Conservation (phyloP, 1,139 yeast genomes). For the Magnusiomyces tetraspermus region DNA sequence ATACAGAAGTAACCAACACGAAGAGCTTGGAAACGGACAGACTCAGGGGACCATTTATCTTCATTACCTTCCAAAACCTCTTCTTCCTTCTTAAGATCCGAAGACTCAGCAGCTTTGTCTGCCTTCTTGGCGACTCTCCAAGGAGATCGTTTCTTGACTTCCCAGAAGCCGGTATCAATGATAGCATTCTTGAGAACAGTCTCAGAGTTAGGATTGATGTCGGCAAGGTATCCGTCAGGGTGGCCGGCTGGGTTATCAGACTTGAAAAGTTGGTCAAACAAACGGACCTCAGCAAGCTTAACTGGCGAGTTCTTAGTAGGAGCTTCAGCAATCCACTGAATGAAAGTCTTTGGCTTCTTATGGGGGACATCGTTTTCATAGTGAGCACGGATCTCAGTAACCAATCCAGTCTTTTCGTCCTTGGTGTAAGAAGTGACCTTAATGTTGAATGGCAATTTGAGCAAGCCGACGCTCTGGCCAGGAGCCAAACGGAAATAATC, state of each 20-base stretch:
- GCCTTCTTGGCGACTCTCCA: too few relatives aligned
- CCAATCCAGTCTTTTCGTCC: slow-evolving; percentile 49
- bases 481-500: slow-evolving; percentile 86
- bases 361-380: slow-evolving; percentile 58
- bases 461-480: slow-evolving; percentile 89
- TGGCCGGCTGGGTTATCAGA: slow-evolving; percentile 85
- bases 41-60: slow-evolving; percentile 54
- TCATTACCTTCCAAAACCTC: slow-evolving; percentile 45
- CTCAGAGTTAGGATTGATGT: slow-evolving; percentile 74
- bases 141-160: slow-evolving; percentile 63
- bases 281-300: slow-evolving; percentile 63
- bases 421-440: slow-evolving; percentile 61
- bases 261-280: slow-evolving; percentile 79
- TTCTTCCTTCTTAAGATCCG: slow-evolving; percentile 14
- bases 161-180: slow-evolving; percentile 69
- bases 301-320: slow-evolving; percentile 53
- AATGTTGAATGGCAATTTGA: slow-evolving; percentile 80
- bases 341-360: slow-evolving; percentile 82
- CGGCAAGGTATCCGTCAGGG: slow-evolving; percentile 81
- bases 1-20: slow-evolving; percentile 94
- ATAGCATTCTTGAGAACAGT: slow-evolving; percentile 54
- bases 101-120: not conserved
- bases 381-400: slow-evolving; percentile 63
- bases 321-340: slow-evolving; percentile 90
- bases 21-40: slow-evolving; percentile 96